Conservation (phyloP, 257 asterid species). For the Anisodus tanguticus region DNA sequence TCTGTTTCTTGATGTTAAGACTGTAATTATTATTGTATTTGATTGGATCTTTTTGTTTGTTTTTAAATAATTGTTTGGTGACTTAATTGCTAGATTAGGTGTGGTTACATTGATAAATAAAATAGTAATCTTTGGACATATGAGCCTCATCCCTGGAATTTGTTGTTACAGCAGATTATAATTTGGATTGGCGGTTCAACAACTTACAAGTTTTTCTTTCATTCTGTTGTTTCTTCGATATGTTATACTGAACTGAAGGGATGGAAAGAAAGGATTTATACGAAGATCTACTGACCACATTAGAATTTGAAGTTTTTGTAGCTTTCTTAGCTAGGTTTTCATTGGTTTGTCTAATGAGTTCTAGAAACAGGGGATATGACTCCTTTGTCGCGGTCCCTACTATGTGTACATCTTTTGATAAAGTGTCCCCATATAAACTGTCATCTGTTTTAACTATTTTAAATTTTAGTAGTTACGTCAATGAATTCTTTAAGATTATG, state of each 20-base stretch:
- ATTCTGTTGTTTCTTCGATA: slow-evolving; percentile 8
- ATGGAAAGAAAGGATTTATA: not conserved
- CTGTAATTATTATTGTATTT: slow-evolving; percentile 16
- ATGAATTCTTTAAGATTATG: not conserved
- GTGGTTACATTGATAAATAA: not conserved
- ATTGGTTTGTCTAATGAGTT: not conserved
- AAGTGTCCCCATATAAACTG: not conserved
- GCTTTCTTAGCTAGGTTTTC: slow-evolving; percentile 14
- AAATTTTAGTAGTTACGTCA: slow-evolving; percentile 17
- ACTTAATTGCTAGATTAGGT: slow-evolving; percentile 6
- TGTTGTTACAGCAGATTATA: slow-evolving; percentile 5
- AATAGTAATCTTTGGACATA: not conserved
- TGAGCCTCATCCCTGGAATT: not conserved
- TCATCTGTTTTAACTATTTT: not conserved
- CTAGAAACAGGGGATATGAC: not conserved
- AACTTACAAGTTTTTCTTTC: not conserved
- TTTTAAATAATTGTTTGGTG: not conserved
- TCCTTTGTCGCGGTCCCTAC: not conserved
- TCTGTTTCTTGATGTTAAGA: slow-evolving; percentile 4
- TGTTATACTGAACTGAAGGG: not conserved
- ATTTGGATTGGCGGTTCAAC: not conserved
- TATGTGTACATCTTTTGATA: not conserved
- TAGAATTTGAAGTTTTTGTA: not conserved
- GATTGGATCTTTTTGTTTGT: not conserved
- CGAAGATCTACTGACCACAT: slow-evolving; percentile 22